Evolutionary conservation across 352 stramenopile genomes (phyloP), one percentile per base, ranked within the genome.

Genomic region (Peronospora destructor): DNA sequence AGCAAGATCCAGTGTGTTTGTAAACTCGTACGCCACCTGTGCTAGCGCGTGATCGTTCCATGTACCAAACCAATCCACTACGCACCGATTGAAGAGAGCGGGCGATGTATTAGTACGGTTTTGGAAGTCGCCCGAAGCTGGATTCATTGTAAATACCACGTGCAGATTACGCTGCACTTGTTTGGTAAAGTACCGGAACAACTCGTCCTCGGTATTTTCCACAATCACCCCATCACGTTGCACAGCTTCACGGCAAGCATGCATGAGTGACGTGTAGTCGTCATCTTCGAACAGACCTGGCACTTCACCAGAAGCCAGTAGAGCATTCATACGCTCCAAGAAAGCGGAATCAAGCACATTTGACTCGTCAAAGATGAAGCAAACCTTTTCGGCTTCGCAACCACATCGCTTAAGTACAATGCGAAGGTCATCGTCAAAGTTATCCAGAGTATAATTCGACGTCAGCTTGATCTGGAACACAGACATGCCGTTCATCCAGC

Each of bases 131-230:
- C 93, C 95, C 6, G 92, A 95, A 32, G 95, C 96, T 41, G 97
- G 97, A 64, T 99, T 99, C 91, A 99, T 99, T 9, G 97, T 99
- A 61, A 99, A 99, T 12, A 99, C 97, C 12, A 99, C 96, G 73
- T 99, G 97, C 25, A 99, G 74, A 62, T 99, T 99, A 6, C 92
- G 77, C 64, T 99, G 97, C 7, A 99, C 96, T 66, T 98, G 87
- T 21, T 79, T 83, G 0, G 96, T 99, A 57, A 99, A 99, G 57
- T 97, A 94, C 13, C 85, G 73, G 63, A 97, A 98, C 0, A 98
- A 68, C 56, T 98, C 94, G 53, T 97, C 91, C 45, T 97, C 93
- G 0, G 89, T 96, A 61, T 97, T 96, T 35, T 94, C 84, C 7
- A 96, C 69, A 59, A 93, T 95, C 21, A 94, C 75, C 13, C 78